phyloP scores from a whole-genome alignment of 805 yeast species.

The Ogataea nakhonphanomensis region DNA sequence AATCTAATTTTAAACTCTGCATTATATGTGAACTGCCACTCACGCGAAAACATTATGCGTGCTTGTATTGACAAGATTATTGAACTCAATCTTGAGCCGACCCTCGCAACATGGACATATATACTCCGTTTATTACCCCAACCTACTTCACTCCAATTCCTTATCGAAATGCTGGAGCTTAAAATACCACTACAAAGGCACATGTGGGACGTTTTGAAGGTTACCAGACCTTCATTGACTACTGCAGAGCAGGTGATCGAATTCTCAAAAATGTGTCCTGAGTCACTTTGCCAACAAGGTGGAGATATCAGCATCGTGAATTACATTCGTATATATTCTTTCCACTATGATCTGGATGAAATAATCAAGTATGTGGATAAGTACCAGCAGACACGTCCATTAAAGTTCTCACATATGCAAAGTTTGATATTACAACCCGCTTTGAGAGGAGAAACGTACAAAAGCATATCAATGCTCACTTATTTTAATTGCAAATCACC shows the following conservation, averaged over 20 bases:
- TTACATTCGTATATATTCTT: constrained; percentile 12
- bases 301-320: constrained; percentile 4
- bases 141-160: neutral
- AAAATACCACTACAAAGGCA: constrained; percentile 10
- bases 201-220: constrained; percentile 7
- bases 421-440: constrained; percentile 8
- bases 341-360: constrained; percentile 9
- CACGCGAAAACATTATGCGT: neutral
- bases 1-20: constrained; percentile 10
- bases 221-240: neutral
- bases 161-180: constrained; percentile 9
- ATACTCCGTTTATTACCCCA: constrained; percentile 8
- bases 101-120: constrained; percentile 14
- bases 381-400: constrained; percentile 1
- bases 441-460: constrained; percentile 10
- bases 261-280: constrained; percentile 10
- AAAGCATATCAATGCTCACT: constrained; percentile 8
- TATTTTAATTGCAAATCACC: constrained; percentile 5
- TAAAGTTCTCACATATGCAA: constrained; percentile 4
- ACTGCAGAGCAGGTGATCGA: constrained; percentile 8
- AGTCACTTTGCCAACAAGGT: constrained; percentile 5
- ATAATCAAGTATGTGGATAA: constrained; percentile 4
- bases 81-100: constrained; percentile 11
- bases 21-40: neutral
- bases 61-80: constrained; percentile 7